A percentile compares a stretch with the other conserved stretches of the same genome.
phyloP scores from a whole-genome alignment of 169 alveolate species.

The Plasmodium gonderi region DNA sequence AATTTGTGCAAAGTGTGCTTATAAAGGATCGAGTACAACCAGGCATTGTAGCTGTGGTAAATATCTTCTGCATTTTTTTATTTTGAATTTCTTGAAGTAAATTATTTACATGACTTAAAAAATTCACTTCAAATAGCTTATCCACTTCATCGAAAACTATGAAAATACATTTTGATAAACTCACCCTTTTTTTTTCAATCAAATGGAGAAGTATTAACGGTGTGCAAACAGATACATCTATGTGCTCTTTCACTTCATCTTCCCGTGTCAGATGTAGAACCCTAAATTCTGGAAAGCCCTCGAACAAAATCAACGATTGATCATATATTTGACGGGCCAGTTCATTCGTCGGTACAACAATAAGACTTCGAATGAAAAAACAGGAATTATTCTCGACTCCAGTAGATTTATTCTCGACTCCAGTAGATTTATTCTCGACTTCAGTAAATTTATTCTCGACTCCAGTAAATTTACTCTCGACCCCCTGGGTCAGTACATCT shows the following conservation, averaged over 20 bases:
- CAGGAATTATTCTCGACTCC: neutral
- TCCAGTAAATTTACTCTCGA: too few species aligned
- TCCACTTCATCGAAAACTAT: conserved; percentile 73
- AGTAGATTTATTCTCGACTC: neutral
- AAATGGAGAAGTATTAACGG: conserved; percentile 21
- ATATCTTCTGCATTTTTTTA: conserved; percentile 54
- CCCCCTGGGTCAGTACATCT: too few species aligned
- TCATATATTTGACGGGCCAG: conserved; percentile 60
- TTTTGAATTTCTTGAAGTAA: conserved; percentile 26
- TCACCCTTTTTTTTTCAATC: conserved; percentile 35
- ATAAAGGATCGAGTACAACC: conserved; percentile 29
- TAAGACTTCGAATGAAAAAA: conserved; percentile 20
- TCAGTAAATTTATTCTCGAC: too few species aligned
- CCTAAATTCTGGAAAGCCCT: neutral
- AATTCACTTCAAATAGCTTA: conserved; percentile 55
- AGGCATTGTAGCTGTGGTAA: conserved; percentile 75
- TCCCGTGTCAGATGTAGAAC: conserved; percentile 10
- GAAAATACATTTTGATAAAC: conserved; percentile 40
- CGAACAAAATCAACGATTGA: conserved; percentile 46
- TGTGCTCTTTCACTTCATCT: conserved; percentile 17
- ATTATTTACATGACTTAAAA: conserved; percentile 21
- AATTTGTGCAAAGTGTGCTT: conserved; percentile 38
- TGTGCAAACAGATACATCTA: conserved; percentile 57
- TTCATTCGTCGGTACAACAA: conserved; percentile 59
- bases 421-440: too few species aligned